Evolutionary conservation across 306 rosid species (phyloP), one percentile per base, ranked within the genome.

Genomic region (Aeschynomene evenia): DNA sequence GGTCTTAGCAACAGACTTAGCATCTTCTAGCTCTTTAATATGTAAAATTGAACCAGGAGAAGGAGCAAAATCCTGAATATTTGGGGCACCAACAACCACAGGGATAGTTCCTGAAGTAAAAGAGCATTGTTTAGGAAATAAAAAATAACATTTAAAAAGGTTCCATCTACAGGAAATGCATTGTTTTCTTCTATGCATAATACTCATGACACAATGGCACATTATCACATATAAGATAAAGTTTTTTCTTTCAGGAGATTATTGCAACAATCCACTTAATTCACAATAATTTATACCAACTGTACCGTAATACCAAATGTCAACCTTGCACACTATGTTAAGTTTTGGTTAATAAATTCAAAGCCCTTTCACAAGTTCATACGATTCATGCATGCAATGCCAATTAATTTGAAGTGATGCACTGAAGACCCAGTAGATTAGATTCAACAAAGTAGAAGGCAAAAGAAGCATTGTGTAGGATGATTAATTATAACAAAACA

Each of bases 21-120:
- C 92, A 80, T 94, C 97, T 20, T 73, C 59, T 45, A 88, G 34
- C 69, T 89, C 86, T 79, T 69, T 87, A 50, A 94, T 94, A 80
- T 84, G 89, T 81, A 94, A 84, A 72, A 94, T 0, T 21, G 99
- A 85, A 80, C 86, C 81, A 37, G 83, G 83, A 64, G 80, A 78
- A 72, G 99, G 99, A 57, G 96, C 86, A 60, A 83, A 94, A 20
- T 94, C 99, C 81, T 82, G 83, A 84, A 91, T 91, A 71, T 94
- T 94, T 57, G 99, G 95, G 78, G 99, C 86, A 48, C 99, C 99
- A 71, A 94, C 80, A 62, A 91, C 96, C 78, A 94, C 96, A 20
- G 99, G 97, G 52, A 94, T 63, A 42, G 96, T 55, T 83, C 99
- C 99, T 94, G 67, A 31, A 54, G 43, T 19, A 68, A 56, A 34